Conservation (phyloP, 768 basidiomycete species). For the Tulasnella sp. region DNA sequence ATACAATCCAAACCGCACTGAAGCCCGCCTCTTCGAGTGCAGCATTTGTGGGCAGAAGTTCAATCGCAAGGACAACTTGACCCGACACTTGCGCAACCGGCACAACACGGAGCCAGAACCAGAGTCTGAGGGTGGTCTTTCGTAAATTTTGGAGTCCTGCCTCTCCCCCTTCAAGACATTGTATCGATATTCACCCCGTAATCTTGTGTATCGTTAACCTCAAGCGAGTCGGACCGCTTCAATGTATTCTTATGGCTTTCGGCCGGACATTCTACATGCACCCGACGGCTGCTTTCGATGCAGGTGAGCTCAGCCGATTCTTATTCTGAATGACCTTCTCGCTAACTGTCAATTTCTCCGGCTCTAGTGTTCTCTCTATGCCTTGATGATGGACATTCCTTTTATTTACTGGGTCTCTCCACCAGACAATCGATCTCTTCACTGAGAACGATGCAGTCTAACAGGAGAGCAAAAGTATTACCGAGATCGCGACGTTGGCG, state of each 20-base stretch:
- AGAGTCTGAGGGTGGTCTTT: neutral
- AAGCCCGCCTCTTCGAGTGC: neutral
- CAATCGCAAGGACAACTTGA: constrained; percentile 16
- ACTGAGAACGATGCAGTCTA: neutral
- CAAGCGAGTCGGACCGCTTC: neutral
- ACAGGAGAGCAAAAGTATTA: neutral
- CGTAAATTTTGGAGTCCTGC: neutral
- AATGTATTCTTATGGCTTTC: neutral
- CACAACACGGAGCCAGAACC: neutral
- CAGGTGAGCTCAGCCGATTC: neutral
- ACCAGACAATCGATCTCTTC: neutral
- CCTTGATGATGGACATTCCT: neutral
- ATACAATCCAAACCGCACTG: neutral
- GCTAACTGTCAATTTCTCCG: neutral
- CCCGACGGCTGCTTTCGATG: neutral
- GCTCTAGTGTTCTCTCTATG: neutral
- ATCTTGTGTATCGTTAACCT: neutral
- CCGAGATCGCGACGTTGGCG: neutral
- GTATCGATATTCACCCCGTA: neutral
- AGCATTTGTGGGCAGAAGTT: neutral
- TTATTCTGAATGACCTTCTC: neutral
- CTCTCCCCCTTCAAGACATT: neutral
- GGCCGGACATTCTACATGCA: neutral
- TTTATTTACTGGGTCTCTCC: neutral
- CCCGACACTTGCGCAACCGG: neutral